Base-by-base conservation (phyloP, 1,284 basidiomycete genomes). In the Sphagnurus paluster region DNA sequence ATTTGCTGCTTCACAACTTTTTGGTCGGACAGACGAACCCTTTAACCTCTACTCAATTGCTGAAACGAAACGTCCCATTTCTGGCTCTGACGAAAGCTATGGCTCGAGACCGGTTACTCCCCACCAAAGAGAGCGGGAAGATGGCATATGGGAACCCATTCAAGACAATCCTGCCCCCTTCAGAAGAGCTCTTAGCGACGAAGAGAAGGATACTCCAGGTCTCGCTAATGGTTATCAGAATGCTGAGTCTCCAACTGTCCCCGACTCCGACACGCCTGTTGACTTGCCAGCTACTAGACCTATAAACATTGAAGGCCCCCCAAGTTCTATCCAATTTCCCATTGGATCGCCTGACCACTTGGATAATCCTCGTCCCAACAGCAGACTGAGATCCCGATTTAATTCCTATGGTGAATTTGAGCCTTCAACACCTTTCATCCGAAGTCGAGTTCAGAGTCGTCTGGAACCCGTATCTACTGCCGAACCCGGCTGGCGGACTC, bases 1-100 rank as follows among this genome's bases (percentile, higher is more conserved):
- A 0, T 95, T 91, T 56, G 84, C 91, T n/a, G 86, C 90, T 1
- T 88, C 88, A 10, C 89, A 93, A 53, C 70, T 93, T 1, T 93
- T 93, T 60, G 79, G 84, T 23, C 79, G 79, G 25, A 79, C 79
- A 1, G 83, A 87, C 41, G 88, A 90, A 50, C 81, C 85, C 0
- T 88, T 86, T 61, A 86, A 79, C 59, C 63, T 90, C 5, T 90
- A 86, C 63, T 88, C 87, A 3, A 89, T 90, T 51, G 84, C 87
- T 2, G 87, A 89, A 62, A 84, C 79, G 1, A 82, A 76, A 54
- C 68, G 77, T 39, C 72, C 74, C 4, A 57, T 72, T 9, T 75
- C 77, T 21, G 72, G 74, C 14, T 80, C 79, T 10, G 82, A 81
- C 26, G 76, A 77, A 32, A 76, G 71, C 21, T 70, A 72, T 50